Evolutionary conservation across 495 filamentous ascomycete genomes (phyloP), one percentile per base, ranked within the genome.

Genomic region (Wilcoxina mikolae): DNA sequence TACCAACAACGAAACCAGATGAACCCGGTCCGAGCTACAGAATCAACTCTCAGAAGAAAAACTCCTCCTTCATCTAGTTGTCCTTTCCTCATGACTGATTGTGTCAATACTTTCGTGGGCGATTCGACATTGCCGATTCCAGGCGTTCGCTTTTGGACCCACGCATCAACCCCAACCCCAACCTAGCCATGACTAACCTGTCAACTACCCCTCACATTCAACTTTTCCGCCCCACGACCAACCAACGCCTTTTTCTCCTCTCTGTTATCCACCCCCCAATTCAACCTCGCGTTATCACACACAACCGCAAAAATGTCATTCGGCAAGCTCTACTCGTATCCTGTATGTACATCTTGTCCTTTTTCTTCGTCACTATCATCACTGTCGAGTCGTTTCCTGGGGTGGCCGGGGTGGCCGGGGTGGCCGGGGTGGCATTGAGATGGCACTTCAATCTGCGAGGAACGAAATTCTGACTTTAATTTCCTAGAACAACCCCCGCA

Each of bases 261-360:
- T 58, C 65, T 57, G 60, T 66, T 56, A 35, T 45, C 31, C 41
- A 45, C 55, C 55, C 25, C 39, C 17, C 47, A 39, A 43, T 43
- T 43, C 46, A 45, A 55, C 31, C 28, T 58, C 29, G n/a, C n/a
- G n/a, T n/a, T n/a, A n/a, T n/a, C 45, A 5, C 45, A 4, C 28
- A 27, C 31, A 52, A 35, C 15, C 26, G 22, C 15, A 22, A 85
- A 74, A 69, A 93, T 90, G 85, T 72, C 82, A 59, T 96, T 96
- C 78, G 91, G 91, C 75, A 96, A 94, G 78, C 77, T 98, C 65
- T 96, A 91, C 76, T 83, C 80, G 69, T 80, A 78, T 69, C 67
- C 76, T 70, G 91, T 95, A 81, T 70, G 87, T 61, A 23, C 10
- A 17, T 46, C 24, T 15, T 35, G 17, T 51, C 61, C 38, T 44